Evolutionary conservation across 1,139 yeast species (phyloP).

Genomic region (Entelexis paramagnoliae): DNA sequence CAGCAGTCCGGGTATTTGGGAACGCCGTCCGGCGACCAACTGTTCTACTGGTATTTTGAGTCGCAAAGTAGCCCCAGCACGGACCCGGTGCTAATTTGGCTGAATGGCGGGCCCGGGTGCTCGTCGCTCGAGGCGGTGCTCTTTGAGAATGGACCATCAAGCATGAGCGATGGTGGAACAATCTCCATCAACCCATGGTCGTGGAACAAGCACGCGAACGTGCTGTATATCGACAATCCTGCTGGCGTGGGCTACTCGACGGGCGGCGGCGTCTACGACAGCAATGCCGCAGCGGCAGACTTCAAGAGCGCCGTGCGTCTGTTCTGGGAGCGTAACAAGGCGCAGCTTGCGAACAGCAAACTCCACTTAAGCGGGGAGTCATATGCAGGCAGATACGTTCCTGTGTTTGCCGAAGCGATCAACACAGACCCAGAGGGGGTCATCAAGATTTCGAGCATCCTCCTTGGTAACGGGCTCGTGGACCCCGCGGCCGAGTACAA

Average conservation of each 20-base stretch:
- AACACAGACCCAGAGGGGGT: conserved; percentile 63
- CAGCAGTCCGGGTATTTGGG: conserved; percentile 66
- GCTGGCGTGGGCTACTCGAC: conserved; percentile 50
- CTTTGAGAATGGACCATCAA: conserved; percentile 58
- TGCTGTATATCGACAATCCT: conserved; percentile 63
- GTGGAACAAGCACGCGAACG: conserved; percentile 61
- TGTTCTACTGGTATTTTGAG: conserved; percentile 70
- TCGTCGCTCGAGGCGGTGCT: conserved; percentile 57
- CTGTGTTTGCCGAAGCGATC: conserved; percentile 82
- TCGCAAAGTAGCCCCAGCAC: conserved; percentile 53
- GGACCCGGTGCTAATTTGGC: conserved; percentile 59
- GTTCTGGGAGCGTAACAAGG: conserved; percentile 58
- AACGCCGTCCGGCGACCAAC: conserved; percentile 65
- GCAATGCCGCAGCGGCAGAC: conserved; percentile 66
- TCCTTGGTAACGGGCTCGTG: conserved; percentile 93
- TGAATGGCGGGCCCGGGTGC: conserved; percentile 71
- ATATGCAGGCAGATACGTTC: conserved; percentile 68
- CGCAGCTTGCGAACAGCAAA: conserved; percentile 42
- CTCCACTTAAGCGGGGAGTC: conserved; percentile 84
- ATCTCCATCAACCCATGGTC: conserved; percentile 58
- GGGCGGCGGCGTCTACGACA: conserved; percentile 42
- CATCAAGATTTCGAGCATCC: conserved; percentile 72
- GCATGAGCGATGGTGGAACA: conserved; percentile 39
- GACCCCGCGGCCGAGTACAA: conserved; percentile 86
- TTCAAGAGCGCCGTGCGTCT: conserved; percentile 65